phyloP scores from a whole-genome alignment of 306 rosid species.

The Quercus ilex region DNA sequence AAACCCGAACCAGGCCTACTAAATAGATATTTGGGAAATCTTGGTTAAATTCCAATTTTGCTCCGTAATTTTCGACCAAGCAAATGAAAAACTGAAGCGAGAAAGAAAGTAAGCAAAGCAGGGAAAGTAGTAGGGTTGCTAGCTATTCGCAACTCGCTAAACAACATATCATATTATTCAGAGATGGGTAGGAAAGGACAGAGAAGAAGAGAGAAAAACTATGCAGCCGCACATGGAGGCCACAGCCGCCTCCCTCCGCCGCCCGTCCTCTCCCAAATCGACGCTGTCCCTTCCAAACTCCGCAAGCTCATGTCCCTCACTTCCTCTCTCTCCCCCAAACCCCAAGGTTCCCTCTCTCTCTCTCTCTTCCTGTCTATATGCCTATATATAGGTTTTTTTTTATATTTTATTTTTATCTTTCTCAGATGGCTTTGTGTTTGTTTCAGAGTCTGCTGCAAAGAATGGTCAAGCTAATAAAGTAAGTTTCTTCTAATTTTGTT shows the following conservation, averaged over 20 bases:
- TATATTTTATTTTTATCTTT: not conserved
- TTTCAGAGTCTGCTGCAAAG: slow-evolving; percentile 39
- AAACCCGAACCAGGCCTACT: too few species aligned
- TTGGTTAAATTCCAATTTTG: too few species aligned
- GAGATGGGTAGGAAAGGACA: slow-evolving; percentile 74
- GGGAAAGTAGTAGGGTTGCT: too few species aligned
- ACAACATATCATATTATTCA: not conserved
- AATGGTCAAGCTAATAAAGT: slow-evolving; percentile 27
- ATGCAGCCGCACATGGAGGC: slow-evolving; percentile 79
- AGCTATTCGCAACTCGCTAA: too few species aligned
- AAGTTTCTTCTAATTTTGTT: not conserved
- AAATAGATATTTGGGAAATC: too few species aligned
- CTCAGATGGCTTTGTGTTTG: not conserved
- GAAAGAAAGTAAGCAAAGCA: too few species aligned
- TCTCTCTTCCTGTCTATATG: not conserved
- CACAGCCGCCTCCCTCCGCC: slow-evolving; percentile 78
- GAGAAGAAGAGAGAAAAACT: slow-evolving; percentile 80
- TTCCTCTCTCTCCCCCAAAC: slow-evolving; percentile 17
- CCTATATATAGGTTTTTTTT: not conserved
- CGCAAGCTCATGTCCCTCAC: slow-evolving; percentile 62
- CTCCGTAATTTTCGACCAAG: too few species aligned
- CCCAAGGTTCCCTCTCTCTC: slow-evolving; percentile 31
- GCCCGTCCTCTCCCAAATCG: slow-evolving; percentile 52
- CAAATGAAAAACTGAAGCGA: too few species aligned
- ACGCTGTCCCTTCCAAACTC: slow-evolving; percentile 71